Percentiles rank a stretch among this genome's conserved stretches.
These are phyloP conservation scores for Calocybe cyanea DNA, from an alignment of 768 basidiomycete species.

Conservation along the genomic window DNA sequence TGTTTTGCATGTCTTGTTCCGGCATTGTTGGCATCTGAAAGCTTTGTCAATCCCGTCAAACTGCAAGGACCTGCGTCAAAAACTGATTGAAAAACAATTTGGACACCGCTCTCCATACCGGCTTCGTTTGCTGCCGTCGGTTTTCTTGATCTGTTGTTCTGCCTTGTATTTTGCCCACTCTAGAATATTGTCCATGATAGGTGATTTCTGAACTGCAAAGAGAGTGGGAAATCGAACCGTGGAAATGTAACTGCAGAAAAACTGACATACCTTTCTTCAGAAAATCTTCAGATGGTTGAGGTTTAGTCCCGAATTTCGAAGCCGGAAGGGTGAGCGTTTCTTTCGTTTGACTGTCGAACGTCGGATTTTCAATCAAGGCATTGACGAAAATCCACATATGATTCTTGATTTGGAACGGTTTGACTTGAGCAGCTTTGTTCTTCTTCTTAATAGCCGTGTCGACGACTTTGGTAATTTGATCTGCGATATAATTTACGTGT, in stretches of 20 bases:
- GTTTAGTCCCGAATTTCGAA: slow-evolving; percentile 89
- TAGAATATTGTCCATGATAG: slow-evolving; percentile 87
- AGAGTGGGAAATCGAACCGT: not conserved
- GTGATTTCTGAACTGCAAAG: slow-evolving; percentile 72
- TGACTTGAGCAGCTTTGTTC: slow-evolving; percentile 95
- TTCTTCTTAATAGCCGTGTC: slow-evolving; percentile 87
- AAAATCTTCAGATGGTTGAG: slow-evolving; percentile 83
- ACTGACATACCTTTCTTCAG: slow-evolving; percentile 80
- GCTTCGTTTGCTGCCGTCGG: slow-evolving; percentile 86
- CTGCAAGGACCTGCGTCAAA: too few species aligned
- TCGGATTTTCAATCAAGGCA: slow-evolving; percentile 92
- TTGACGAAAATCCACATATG: slow-evolving; percentile 99
- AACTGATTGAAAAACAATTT: too few species aligned
- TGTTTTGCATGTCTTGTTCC: slow-evolving; percentile 75
- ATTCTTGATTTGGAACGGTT: slow-evolving; percentile 90
- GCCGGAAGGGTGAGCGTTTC: slow-evolving; percentile 86
- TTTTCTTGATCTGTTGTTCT: slow-evolving; percentile 94
- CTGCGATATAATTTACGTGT: slow-evolving; percentile 81
- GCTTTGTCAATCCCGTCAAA: slow-evolving; percentile 85
- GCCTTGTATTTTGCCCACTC: slow-evolving; percentile 98
- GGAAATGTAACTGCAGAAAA: slow-evolving; percentile 1
- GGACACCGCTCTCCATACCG: slow-evolving; percentile 45
- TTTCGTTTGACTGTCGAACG: slow-evolving; percentile 99
- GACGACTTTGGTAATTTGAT: slow-evolving; percentile 85
- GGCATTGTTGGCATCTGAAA: slow-evolving; percentile 96